A percentile compares a stretch with the other conserved stretches of the same genome.
Conservation (phyloP, 495 filamentous ascomycete genomes). For the Extremus antarcticus region DNA sequence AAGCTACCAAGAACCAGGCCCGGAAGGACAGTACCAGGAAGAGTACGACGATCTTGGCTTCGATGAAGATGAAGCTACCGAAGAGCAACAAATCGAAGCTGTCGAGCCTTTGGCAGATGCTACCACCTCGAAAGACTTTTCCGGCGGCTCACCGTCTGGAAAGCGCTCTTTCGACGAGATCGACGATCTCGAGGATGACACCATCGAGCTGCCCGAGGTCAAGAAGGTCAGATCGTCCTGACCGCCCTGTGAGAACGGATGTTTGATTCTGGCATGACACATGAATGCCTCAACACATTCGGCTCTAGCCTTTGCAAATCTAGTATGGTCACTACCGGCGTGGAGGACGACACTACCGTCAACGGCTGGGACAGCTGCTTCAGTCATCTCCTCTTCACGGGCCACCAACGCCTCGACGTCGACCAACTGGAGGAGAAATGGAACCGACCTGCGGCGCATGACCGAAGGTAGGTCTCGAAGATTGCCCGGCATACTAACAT, state of each 20-base stretch:
- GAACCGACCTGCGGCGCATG: too few species aligned
- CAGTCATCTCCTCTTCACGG: too few species aligned
- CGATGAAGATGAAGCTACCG: constrained; percentile 12
- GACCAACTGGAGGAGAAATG: too few species aligned
- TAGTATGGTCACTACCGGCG: too few species aligned
- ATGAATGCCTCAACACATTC: too few species aligned
- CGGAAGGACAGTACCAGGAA: not conserved
- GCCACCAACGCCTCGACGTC: too few species aligned
- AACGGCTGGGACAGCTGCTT: too few species aligned
- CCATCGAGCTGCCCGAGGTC: not conserved
- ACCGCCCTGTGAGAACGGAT: too few species aligned
- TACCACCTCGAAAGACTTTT: not conserved
- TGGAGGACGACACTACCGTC: too few species aligned
- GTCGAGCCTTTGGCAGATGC: not conserved
- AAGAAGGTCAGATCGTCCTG: constrained; percentile 1
- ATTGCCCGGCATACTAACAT: not conserved
- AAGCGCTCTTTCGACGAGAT: constrained; percentile 17
- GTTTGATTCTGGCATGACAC: too few species aligned
- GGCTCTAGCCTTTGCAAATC: too few species aligned
- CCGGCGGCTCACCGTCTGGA: constrained; percentile 7
- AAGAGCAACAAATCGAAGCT: constrained; percentile 5
- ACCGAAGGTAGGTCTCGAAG: not conserved
- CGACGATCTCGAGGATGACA: not conserved
- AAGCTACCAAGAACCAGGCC: not conserved
- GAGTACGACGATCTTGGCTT: constrained; percentile 12